A percentile compares a stretch with the other conserved stretches of the same genome.
phyloP scores from a whole-genome alignment of 2,329 filamentous ascomycete species.

The Rhinocladiella mackenziei region DNA sequence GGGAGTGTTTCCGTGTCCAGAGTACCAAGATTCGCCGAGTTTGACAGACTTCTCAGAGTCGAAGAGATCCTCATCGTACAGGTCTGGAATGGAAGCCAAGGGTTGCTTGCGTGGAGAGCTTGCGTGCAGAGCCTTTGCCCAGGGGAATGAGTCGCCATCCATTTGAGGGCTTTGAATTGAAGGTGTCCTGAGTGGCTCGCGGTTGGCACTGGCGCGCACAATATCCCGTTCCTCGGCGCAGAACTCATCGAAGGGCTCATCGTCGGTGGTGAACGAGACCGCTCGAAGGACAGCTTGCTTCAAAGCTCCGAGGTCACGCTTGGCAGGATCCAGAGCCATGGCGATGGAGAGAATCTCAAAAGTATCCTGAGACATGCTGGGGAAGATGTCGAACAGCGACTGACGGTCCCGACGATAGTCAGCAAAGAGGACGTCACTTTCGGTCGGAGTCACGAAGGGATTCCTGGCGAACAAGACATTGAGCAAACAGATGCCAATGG shows the following conservation, averaged over 20 bases:
- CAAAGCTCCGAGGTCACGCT: conserved; percentile 74
- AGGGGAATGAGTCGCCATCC: conserved; percentile 81
- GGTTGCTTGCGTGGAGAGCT: conserved; percentile 71
- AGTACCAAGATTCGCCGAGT: conserved; percentile 67
- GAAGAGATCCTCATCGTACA: conserved; percentile 80
- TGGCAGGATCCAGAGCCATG: conserved; percentile 84
- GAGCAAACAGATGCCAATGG: conserved; percentile 90
- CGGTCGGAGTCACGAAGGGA: conserved; percentile 85
- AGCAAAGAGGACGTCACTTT: conserved; percentile 85
- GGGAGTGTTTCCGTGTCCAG: conserved; percentile 68
- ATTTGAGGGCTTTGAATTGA: conserved; percentile 85
- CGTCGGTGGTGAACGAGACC: conserved; percentile 87
- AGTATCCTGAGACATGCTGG: conserved; percentile 96
- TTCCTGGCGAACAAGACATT: conserved; percentile 97
- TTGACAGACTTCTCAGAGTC: conserved; percentile 61
- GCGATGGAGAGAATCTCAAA: conserved; percentile 89
- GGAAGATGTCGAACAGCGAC: conserved; percentile 95
- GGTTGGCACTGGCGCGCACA: conserved; percentile 76
- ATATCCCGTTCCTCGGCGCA: conserved; percentile 75
- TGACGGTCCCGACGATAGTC: conserved; percentile 93
- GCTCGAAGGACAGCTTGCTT: conserved; percentile 74
- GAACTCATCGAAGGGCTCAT: conserved; percentile 80
- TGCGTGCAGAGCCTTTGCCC: conserved; percentile 83
- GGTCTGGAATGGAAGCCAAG: conserved; percentile 78
- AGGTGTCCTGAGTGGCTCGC: conserved; percentile 90